phyloP scores from a whole-genome alignment of 129 eudicot species.

The Tanacetum coccineum region DNA sequence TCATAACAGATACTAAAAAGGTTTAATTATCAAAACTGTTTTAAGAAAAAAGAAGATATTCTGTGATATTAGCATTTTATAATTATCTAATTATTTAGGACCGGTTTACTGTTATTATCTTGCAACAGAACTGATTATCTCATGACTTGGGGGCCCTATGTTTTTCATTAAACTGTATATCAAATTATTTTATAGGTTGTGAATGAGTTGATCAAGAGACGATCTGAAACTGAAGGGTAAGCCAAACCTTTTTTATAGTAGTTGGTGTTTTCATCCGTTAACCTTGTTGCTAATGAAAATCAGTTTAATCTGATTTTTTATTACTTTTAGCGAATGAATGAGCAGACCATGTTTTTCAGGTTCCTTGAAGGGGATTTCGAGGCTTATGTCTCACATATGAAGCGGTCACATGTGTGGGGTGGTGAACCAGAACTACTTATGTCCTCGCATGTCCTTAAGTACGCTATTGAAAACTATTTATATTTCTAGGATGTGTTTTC shows the following conservation, averaged over 20 bases:
- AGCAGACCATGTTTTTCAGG: constrained; percentile 37
- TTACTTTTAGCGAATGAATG: not conserved
- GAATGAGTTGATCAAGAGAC: constrained; percentile 68
- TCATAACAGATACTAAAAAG: too few species aligned
- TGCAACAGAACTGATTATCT: too few species aligned
- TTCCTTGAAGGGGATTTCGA: constrained; percentile 79
- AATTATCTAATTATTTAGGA: too few species aligned
- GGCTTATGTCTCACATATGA: constrained; percentile 57
- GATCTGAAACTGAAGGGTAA: constrained; percentile 68
- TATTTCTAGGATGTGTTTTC: not conserved
- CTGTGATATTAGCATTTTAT: too few species aligned
- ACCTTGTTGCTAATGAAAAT: not conserved
- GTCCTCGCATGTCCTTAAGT: constrained; percentile 11
- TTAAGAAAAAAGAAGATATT: too few species aligned
- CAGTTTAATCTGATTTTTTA: not conserved
- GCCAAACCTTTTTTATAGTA: constrained; percentile 9
- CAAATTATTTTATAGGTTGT: constrained; percentile 47
- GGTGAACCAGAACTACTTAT: constrained; percentile 69
- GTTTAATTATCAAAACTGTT: too few species aligned
- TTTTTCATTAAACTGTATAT: not conserved
- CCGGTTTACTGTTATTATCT: too few species aligned
- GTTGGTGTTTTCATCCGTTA: not conserved
- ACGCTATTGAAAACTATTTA: not conserved
- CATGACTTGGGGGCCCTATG: not conserved
- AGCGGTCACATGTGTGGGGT: constrained; percentile 82